Evolutionary conservation across 164 flowering plant species (phyloP), one percentile per base, ranked within the genome.

Genomic region (Sedum album): DNA sequence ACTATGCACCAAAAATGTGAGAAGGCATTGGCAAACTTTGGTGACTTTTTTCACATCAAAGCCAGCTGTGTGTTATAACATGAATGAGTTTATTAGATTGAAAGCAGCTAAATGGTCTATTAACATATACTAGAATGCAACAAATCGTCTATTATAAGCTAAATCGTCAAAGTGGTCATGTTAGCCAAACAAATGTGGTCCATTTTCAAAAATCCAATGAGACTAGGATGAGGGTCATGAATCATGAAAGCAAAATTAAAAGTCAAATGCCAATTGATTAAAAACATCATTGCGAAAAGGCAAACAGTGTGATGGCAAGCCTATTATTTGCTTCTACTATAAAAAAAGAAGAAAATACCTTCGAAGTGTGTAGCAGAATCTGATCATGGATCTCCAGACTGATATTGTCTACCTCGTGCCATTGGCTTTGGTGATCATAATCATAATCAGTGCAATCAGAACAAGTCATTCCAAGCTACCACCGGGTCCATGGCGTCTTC

Each of bases 401-500:
- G 46, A 41, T 5, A 41, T 1, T 5, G 46, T 41, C 10, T 60
- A 14, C 60, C 35, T 39, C 39, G 33, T 60, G 53, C 36, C 44
- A 48, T 10, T 60, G 31, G 20, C 2, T 38, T 25, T 28, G 44
- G 44, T 28, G 8, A 23, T 57, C 9, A 21, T 35, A 7, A 35
- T 60, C 65, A 15, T 38, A 21, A 36, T 51, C 13, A 57, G 23
- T 35, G 15, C n/a, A 42, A 42, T 38, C 20, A 60, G 41, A 60
- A 1, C 51, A 26, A 60, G 31, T 14, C 17, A 1, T 15, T 4
- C 36, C 15, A 69, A 60, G 36, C 66, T 69, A 30, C 71, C 71
- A 20, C 72, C 72, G 1, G 72, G 67, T 20, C 72, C 67, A 23
- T 2, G 9, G 18, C 66, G 51, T 5, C 13, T 61, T 26, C 72